phyloP scores from a whole-genome alignment of 495 filamentous ascomycete genomes.

The Penicillium parvum region DNA sequence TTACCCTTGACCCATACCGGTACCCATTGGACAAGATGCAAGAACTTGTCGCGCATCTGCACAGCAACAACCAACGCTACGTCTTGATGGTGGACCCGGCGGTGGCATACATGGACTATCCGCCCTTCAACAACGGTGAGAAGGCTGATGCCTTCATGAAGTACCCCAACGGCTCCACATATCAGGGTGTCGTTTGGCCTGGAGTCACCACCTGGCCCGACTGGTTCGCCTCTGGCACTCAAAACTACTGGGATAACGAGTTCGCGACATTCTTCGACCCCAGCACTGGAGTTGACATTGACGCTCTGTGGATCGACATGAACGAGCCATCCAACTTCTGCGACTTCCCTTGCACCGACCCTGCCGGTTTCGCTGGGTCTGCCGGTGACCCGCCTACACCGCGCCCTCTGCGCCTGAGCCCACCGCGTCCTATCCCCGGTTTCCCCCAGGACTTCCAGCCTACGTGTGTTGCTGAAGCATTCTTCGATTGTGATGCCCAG shows the following conservation, averaged over 20 bases:
- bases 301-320: conserved; percentile 87
- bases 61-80: conserved; percentile 71
- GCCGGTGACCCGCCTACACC: conserved; percentile 63
- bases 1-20: conserved; percentile 70
- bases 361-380: conserved; percentile 45
- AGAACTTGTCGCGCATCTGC: conserved; percentile 65
- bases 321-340: conserved; percentile 75
- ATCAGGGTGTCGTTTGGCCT: conserved; percentile 77
- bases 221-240: conserved; percentile 69
- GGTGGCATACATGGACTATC: too few species aligned
- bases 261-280: conserved; percentile 65
- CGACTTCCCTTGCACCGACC: conserved; percentile 67
- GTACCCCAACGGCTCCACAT: too few species aligned
- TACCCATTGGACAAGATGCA: conserved; percentile 66
- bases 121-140: too few species aligned
- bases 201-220: conserved; percentile 80
- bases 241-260: conserved; percentile 70
- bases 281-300: conserved; percentile 68
- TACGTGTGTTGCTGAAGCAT: too few species aligned
- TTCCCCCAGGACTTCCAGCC: conserved; percentile 72
- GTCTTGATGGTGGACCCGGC: conserved; percentile 88
- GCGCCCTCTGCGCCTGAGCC: conserved; percentile 56
- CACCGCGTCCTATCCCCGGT: conserved; percentile 62
- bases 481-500: too few species aligned
- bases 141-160: too few species aligned